These are phyloP conservation scores for Ustilago crameri DNA, from an alignment of 1,284 basidiomycete genomes.

Conservation along the genomic window DNA sequence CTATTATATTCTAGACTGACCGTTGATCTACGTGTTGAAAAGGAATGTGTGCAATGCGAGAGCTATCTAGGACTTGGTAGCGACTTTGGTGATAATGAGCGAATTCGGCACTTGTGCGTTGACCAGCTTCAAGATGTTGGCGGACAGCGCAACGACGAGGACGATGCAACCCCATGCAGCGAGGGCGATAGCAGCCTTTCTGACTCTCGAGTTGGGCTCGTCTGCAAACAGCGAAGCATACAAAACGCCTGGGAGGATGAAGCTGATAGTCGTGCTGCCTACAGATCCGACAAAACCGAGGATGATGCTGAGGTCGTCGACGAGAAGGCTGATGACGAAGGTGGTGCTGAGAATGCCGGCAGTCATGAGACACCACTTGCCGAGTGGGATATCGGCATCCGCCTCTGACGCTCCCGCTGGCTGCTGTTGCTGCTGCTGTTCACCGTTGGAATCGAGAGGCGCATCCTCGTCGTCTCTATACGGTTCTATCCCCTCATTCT, in stretches of 20 bases:
- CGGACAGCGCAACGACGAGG: constrained; percentile 52
- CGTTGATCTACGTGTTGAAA: too few species aligned
- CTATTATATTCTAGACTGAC: neutral
- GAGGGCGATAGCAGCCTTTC: constrained; percentile 36
- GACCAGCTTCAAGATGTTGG: constrained; percentile 58
- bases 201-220: constrained; percentile 28
- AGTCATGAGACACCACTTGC: constrained; percentile 57
- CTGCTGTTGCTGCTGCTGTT: neutral
- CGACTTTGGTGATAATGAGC: constrained; percentile 22
- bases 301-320: constrained; percentile 65
- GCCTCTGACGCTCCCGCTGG: constrained; percentile 1
- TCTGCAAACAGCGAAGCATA: constrained; percentile 49
- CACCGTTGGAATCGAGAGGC: constrained; percentile 1
- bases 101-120: constrained; percentile 42
- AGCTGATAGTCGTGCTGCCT: constrained; percentile 94
- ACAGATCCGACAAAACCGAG: constrained; percentile 93
- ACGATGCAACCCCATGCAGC: constrained; percentile 53
- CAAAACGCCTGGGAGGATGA: constrained; percentile 83
- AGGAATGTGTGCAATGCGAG: neutral
- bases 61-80: constrained; percentile 4
- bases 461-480: constrained; percentile 51
- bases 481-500: constrained; percentile 20
- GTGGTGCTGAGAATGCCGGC: constrained; percentile 56
- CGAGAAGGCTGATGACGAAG: constrained; percentile 57
- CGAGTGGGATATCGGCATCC: constrained; percentile 39